These are phyloP conservation scores for Beauveria brongniartii DNA, from an alignment of 2,329 filamentous ascomycete species.

Conservation along the genomic window DNA sequence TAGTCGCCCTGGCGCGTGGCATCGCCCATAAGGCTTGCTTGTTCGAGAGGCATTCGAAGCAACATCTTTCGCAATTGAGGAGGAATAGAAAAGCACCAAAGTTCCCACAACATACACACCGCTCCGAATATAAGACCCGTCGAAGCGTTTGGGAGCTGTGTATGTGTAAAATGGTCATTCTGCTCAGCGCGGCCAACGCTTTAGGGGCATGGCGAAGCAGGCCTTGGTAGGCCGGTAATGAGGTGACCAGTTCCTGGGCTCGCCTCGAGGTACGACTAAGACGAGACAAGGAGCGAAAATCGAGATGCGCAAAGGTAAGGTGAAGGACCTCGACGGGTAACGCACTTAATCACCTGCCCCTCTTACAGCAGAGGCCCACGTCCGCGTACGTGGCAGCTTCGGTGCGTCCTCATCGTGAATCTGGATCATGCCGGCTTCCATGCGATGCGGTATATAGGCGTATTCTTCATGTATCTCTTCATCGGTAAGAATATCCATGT, in stretches of 20 bases:
- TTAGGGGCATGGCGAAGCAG: slow-evolving; percentile 32
- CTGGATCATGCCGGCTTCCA: not conserved
- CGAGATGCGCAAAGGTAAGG: slow-evolving; percentile 19
- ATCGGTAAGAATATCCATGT: not conserved
- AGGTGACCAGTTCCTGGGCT: slow-evolving; percentile 20
- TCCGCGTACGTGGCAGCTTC: not conserved
- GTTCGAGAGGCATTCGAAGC: slow-evolving; percentile 20
- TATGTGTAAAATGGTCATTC: slow-evolving; percentile 17
- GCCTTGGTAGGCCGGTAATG: slow-evolving; percentile 30
- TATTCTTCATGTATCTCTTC: not conserved
- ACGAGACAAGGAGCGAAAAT: slow-evolving; percentile 22
- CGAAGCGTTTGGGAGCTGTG: slow-evolving; percentile 18
- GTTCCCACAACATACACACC: slow-evolving; percentile 21
- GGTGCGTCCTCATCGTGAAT: not conserved
- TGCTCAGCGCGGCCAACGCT: slow-evolving; percentile 18
- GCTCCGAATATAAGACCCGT: slow-evolving; percentile 16
- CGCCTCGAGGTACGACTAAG: slow-evolving; percentile 19
- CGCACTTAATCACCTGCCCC: slow-evolving; percentile 17
- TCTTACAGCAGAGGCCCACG: not conserved
- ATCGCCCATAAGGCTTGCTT: slow-evolving; percentile 21
- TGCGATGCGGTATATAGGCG: not conserved
- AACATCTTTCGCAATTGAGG: slow-evolving; percentile 24
- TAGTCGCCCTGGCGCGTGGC: slow-evolving; percentile 14
- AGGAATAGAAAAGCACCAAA: slow-evolving; percentile 25
- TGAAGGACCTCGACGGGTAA: slow-evolving; percentile 21